These are phyloP conservation scores for Lachancea thermotolerans DNA, from an alignment of 805 yeast genomes.

Conservation along the genomic window DNA sequence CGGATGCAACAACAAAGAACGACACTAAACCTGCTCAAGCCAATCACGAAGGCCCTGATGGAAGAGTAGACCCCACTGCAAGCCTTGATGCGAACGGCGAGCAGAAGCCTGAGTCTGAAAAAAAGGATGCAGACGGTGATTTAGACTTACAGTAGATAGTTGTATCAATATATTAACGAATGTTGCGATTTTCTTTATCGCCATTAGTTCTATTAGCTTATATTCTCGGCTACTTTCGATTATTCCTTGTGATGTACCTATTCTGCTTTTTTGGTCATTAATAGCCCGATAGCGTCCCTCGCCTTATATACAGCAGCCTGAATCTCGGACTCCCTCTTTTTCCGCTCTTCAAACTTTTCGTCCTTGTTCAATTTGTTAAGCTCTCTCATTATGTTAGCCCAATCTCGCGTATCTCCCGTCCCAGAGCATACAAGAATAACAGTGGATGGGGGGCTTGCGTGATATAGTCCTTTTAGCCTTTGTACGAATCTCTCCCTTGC, in stretches of 20 bases:
- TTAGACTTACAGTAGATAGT: neutral
- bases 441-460: slow-evolving; percentile 49
- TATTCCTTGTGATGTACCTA: neutral
- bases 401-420: slow-evolving; percentile 49
- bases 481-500: slow-evolving; percentile 34
- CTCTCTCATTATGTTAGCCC: slow-evolving; percentile 33
- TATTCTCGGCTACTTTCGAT: too few relatives aligned
- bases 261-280: slow-evolving; percentile 37
- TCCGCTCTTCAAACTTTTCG: slow-evolving; percentile 37
- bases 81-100: too few relatives aligned
- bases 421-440: slow-evolving; percentile 57
- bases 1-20: slow-evolving; percentile 14
- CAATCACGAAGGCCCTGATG: neutral
- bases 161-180: too few relatives aligned
- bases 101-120: neutral
- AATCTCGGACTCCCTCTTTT: slow-evolving; percentile 40
- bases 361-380: slow-evolving; percentile 39
- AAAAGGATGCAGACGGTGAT: neutral
- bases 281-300: slow-evolving; percentile 52
- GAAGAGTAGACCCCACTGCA: too few relatives aligned
- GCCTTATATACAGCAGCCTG: slow-evolving; percentile 44
- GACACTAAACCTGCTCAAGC: slow-evolving; percentile 1
- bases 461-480: slow-evolving; percentile 44
- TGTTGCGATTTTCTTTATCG: too few relatives aligned
- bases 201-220: too few relatives aligned